Evolutionary conservation across 257 asterid genomes (phyloP).

Genomic region (Capsicum baccatum): DNA sequence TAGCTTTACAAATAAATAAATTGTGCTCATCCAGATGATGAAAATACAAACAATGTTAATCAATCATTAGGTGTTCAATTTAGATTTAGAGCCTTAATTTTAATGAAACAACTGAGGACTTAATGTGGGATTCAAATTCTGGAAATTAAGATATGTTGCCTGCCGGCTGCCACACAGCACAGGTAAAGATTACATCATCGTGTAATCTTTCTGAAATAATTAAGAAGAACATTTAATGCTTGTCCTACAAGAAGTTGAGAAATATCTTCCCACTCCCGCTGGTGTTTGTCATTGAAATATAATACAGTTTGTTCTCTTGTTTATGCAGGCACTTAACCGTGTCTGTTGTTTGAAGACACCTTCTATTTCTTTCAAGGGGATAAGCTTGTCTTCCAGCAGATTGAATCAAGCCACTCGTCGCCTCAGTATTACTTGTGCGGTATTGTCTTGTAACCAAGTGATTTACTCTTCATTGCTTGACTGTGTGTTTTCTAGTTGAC

Average conservation of each 20-base stretch:
- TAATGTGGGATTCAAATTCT: background rate
- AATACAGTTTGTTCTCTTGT: background rate
- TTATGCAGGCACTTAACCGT: constrained; percentile 19
- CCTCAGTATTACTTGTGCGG: constrained; percentile 68
- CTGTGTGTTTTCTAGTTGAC: background rate
- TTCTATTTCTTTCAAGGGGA: constrained; percentile 45
- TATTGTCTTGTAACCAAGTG: constrained; percentile 26
- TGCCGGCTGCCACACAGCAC: background rate
- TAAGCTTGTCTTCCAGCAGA: constrained; percentile 45
- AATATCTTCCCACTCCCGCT: background rate
- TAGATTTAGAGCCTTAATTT: too few species aligned
- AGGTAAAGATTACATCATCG: background rate
- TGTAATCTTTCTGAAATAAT: background rate
- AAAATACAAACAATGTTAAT: too few species aligned
- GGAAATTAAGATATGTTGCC: background rate
- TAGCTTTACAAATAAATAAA: too few species aligned
- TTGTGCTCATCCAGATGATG: too few species aligned
- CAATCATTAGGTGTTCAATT: too few species aligned
- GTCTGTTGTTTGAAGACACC: constrained; percentile 36
- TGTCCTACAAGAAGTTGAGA: background rate
- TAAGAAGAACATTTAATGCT: background rate
- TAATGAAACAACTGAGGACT: background rate
- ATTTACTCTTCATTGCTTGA: background rate
- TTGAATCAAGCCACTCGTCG: constrained; percentile 51
- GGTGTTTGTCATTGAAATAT: background rate